Evolutionary conservation across 768 basidiomycete species (phyloP).

Genomic region (Suillus spraguei): DNA sequence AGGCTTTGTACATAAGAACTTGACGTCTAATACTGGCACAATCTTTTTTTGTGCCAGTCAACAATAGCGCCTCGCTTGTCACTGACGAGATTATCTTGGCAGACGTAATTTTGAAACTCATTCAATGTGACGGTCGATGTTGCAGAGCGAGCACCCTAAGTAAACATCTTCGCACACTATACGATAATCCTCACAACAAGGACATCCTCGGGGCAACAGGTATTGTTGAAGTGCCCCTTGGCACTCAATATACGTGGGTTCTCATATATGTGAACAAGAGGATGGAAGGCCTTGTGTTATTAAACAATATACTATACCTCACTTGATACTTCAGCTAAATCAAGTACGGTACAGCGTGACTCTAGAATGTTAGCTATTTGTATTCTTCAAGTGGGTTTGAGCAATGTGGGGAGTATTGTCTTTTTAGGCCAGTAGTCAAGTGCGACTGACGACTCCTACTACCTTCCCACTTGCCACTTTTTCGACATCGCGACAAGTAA

Average conservation of each 20-base stretch:
- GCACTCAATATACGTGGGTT: conserved; percentile 10
- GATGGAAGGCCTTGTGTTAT: neutral
- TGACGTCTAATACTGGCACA: neutral
- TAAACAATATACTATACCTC: neutral
- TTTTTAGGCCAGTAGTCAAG: neutral
- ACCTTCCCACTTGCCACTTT: conserved; percentile 43
- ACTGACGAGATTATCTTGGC: conserved; percentile 28
- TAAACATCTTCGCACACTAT: conserved; percentile 28
- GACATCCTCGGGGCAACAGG: conserved; percentile 19
- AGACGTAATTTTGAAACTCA: conserved; percentile 23
- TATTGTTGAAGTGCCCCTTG: conserved; percentile 27
- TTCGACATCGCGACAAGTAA: conserved; percentile 84
- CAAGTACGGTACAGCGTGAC: neutral
- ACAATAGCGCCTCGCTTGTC: conserved; percentile 20
- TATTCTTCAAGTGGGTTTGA: neutral
- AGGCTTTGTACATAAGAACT: neutral
- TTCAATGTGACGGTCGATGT: conserved; percentile 22
- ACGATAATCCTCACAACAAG: conserved; percentile 24
- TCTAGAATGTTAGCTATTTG: neutral
- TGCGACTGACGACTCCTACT: neutral
- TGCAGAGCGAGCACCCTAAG: conserved; percentile 27
- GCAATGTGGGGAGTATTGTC: neutral
- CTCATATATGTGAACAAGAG: neutral
- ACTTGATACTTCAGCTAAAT: neutral
- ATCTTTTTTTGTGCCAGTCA: conserved; percentile 18